These are phyloP conservation scores for Alternaria incomplexa DNA, from an alignment of 2,329 filamentous ascomycete species.

Conservation along the genomic window DNA sequence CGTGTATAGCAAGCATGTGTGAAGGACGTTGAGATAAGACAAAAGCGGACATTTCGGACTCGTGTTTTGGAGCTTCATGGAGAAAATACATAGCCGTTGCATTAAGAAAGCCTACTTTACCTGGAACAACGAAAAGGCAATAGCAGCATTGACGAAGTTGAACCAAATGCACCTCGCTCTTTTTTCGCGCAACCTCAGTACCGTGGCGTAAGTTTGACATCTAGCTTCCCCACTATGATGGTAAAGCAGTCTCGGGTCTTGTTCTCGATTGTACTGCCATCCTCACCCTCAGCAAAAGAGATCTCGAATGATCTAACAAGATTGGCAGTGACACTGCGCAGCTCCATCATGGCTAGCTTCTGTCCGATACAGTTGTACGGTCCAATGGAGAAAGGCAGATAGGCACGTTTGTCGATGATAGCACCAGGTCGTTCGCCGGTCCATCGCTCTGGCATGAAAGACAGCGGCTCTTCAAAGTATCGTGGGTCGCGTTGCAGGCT, in stretches of 20 bases:
- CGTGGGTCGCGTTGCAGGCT: constrained; percentile 37
- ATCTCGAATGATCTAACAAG: constrained; percentile 66
- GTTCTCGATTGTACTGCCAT: constrained; percentile 24
- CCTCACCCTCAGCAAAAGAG: constrained; percentile 35
- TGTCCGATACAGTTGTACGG: constrained; percentile 75
- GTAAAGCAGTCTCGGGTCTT: constrained; percentile 39
- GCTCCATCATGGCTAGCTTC: constrained; percentile 68
- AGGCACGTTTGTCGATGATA: constrained; percentile 58
- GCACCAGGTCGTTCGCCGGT: constrained; percentile 28
- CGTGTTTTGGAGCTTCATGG: neutral
- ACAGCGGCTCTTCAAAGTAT: constrained; percentile 31
- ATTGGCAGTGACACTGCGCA: constrained; percentile 66
- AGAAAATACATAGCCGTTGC: neutral
- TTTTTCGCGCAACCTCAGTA: neutral
- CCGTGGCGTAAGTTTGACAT: constrained; percentile 23
- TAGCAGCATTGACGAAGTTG: neutral
- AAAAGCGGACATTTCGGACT: neutral
- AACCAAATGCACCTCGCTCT: neutral
- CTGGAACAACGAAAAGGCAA: neutral
- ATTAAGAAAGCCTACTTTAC: neutral
- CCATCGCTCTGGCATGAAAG: constrained; percentile 43
- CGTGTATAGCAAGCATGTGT: neutral
- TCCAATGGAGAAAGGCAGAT: constrained; percentile 73
- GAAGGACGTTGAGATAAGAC: neutral
- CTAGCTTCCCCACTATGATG: constrained; percentile 36